Percentiles rank a stretch among this genome's conserved stretches.
Evolutionary conservation across 495 filamentous ascomycete genomes (phyloP).

Genomic region (Aspergillus carlsbadensis): DNA sequence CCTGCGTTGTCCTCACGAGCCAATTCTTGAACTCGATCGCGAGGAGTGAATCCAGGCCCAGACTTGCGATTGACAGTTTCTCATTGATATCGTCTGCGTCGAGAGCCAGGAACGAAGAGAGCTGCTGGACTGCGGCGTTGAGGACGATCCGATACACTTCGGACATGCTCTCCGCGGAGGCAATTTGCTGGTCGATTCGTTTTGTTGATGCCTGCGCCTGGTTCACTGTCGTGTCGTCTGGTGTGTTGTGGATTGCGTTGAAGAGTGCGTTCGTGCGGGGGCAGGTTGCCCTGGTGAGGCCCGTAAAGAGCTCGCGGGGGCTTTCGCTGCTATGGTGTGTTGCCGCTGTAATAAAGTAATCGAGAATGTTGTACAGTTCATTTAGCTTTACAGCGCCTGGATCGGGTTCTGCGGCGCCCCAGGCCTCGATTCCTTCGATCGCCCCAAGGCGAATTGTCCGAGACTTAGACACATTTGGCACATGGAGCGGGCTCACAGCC

Average conservation of each 20-base stretch:
- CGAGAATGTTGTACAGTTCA: neutral
- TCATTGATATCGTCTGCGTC: neutral
- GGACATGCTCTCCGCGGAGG: neutral
- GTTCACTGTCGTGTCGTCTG: neutral
- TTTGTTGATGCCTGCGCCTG: neutral
- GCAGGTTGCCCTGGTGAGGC: neutral
- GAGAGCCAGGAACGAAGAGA: constrained; percentile 1
- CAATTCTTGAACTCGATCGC: constrained; percentile 5
- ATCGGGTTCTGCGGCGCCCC: neutral
- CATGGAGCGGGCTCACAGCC: neutral
- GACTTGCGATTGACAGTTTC: neutral
- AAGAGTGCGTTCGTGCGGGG: neutral
- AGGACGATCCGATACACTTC: neutral
- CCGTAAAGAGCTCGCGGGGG: neutral
- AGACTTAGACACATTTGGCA: neutral
- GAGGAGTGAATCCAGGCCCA: neutral
- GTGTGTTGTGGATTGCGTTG: neutral
- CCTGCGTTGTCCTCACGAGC: neutral
- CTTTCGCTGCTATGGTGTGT: neutral
- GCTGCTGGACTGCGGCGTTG: neutral
- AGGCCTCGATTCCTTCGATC: neutral
- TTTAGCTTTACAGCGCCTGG: neutral
- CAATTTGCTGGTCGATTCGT: constrained; percentile 1
- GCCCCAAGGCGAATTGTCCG: neutral
- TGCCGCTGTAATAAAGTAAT: neutral